Base-by-base conservation (phyloP, 2,329 filamentous ascomycete genomes). In the Hymenoscyphus repandus region DNA sequence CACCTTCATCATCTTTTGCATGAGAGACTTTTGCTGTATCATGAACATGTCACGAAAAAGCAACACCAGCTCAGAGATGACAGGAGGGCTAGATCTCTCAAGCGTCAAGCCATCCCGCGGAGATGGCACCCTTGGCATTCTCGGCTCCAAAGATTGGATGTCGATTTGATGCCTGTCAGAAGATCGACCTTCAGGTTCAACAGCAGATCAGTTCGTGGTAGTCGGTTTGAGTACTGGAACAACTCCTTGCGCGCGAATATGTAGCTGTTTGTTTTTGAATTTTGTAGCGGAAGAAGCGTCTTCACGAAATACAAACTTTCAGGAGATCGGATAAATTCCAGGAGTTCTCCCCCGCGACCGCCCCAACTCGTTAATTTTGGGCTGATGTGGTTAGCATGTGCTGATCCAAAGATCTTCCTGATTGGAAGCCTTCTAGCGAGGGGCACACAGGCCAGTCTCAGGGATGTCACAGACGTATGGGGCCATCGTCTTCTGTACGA, bases 341-440 rank as follows among this genome's bases (percentile, higher is more conserved):
- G 31, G n/a, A 11, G 27, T 44, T 33, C 32, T 33, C 32, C 22
- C n/a, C 30, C 42, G 12, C 27, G 22, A 15, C 6, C 22, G 2
- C 17, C n/a, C 20, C 27, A 34, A 20, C 47, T 63, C 61, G 61
- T 56, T 47, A 55, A 62, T 62, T 59, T 62, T 64, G 52, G 22
- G 47, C 58, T 36, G 50, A 64, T 64, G 15, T 39, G 54, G 61
- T 58, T 62, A 62, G 60, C 43, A 49, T 27, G 27, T 33, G 22
- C 30, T 51, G 44, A 46, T 38, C 33, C 38, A 45, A 30, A 36
- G 31, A 22, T 30, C 32, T 10, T n/a, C 45, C 51, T 50, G 52
- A 59, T 58, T 58, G 53, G 53, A 46, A 53, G 43, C 20, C 38
- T 48, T 56, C 49, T 61, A 58, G 56, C 54, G 56, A 49, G 43